A percentile compares a stretch with the other conserved stretches of the same genome.
These are phyloP conservation scores for Fraxinus dipetala DNA, from an alignment of 305 asterid species.

Conservation along the genomic window DNA sequence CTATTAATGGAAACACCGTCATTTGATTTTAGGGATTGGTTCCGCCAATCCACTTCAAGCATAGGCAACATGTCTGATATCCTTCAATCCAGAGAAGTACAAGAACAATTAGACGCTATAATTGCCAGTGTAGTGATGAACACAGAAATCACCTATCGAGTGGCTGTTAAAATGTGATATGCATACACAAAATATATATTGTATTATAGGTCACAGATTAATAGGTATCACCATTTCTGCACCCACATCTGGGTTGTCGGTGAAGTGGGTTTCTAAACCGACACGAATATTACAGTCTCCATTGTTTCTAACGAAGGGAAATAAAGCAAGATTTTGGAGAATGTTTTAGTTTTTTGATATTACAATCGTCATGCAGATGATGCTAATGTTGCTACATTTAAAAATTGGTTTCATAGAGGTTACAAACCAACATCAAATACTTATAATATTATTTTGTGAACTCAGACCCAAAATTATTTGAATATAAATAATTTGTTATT, in stretches of 20 bases:
- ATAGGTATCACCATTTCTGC: background rate
- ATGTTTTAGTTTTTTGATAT: background rate
- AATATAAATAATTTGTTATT: too few species aligned
- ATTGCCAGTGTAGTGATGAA: background rate
- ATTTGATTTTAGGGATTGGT: background rate
- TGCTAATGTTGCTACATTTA: too few species aligned
- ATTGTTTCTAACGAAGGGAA: background rate
- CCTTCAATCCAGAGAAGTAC: background rate
- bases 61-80: background rate
- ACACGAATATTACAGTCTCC: background rate
- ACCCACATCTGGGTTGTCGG: background rate
- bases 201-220: background rate
- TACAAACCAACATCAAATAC: background rate
- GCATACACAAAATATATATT: background rate
- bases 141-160: background rate
- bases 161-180: background rate
- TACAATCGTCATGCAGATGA: background rate
- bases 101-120: too few species aligned
- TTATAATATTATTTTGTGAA: too few species aligned
- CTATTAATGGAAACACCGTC: background rate
- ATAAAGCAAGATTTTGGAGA: background rate
- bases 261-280: background rate
- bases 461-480: background rate
- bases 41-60: background rate
- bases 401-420: background rate